Evolutionary conservation across 1,139 yeast species (phyloP), one percentile per base, ranked within the genome.

Genomic region (Lizanozyma gosingica): DNA sequence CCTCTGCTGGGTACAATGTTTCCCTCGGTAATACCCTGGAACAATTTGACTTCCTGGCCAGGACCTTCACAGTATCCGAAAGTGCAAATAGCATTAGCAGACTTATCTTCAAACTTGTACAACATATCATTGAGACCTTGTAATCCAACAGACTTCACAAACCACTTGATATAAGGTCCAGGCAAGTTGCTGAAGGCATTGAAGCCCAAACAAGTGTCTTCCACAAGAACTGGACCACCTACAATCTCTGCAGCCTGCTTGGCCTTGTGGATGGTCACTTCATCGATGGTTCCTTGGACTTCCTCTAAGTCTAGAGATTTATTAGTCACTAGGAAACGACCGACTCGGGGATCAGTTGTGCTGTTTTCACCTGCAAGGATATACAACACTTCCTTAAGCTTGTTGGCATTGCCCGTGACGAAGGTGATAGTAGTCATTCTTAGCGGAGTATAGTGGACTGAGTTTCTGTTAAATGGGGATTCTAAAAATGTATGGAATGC

Each of bases 81-180:
- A 0, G 97, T 90, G 52, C 97, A 87, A 41, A 88, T 76, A 2
- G 98, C 97, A 45, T 78, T 73, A 3, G 97, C 98, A 4, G 80
- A 64, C 56, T 88, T 88, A 59, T 87, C 86, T 41, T 82, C 88
- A 56, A 84, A 92, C 39, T 84, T 85, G 47, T 65, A 76, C 37
- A 94, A 68, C 82, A 92, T 73, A 51, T 83, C 78, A 41, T 81
- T 85, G 44, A 88, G 65, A 3, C 90, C 92, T 16, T 72, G 74
- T 40, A 83, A 70, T 1, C 95, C 95, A 47, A 88, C 59, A 14
- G 77, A 63, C 45, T 79, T 65, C 38, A 85, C 74, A 62, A 90
- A 90, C 97, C 97, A 90, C 61, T 90, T 90, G 59, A 79, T 76
- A 51, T 78, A 78, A 1, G 98, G 97, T 6, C 99, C 99, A 1